Evolutionary conservation across 2,329 filamentous ascomycete genomes (phyloP).

Genomic region (Colletotrichum endophyticum): DNA sequence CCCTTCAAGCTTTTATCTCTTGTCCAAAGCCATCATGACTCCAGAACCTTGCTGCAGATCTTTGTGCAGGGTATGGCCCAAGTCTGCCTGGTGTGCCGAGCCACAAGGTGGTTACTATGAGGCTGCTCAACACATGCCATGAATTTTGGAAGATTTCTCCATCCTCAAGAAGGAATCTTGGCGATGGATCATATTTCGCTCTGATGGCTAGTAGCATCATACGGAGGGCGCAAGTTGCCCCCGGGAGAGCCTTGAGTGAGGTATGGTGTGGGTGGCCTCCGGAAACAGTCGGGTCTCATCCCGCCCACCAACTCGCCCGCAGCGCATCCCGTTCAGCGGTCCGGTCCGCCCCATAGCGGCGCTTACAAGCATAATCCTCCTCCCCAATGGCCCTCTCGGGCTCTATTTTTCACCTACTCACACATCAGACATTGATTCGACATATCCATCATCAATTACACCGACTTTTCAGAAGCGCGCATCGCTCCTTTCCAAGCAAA

Average conservation of each 20-base stretch:
- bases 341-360: not conserved
- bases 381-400: not conserved
- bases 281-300: not conserved
- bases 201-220: not conserved
- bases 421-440: not conserved
- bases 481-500: fast-evolving
- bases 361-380: not conserved
- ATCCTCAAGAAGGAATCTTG: fast-evolving
- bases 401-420: not conserved
- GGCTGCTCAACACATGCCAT: not conserved
- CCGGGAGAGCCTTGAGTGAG: not conserved
- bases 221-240: not conserved
- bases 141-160: not conserved
- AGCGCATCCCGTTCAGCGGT: not conserved
- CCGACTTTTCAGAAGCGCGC: not conserved
- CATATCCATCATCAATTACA: not conserved
- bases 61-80: not conserved
- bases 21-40: not conserved
- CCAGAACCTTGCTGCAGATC: not conserved
- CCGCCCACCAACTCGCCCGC: not conserved
- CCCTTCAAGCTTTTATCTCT: fast-evolving
- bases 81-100: not conserved
- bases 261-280: not conserved
- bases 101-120: not conserved
- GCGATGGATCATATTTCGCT: not conserved